Base-by-base conservation (phyloP, 805 yeast genomes). In the Candida verbasci region DNA sequence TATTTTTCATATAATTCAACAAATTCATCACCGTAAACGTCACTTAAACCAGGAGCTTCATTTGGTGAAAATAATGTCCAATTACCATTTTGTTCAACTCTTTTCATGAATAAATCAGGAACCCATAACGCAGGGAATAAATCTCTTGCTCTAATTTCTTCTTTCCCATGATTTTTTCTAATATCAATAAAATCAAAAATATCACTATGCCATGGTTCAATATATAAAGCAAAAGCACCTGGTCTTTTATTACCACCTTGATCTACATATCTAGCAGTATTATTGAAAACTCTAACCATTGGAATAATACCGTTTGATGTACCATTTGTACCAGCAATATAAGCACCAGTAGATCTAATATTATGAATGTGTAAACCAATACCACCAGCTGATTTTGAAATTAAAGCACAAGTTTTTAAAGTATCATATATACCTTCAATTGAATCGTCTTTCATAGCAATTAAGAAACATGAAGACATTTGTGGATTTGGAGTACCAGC, bases 221-320 rank as follows among this genome's bases (percentile, higher is more conserved):
- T 53, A 55, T 76, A 76, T 36, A 76, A 56, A 15, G 81, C 81
- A 55, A 76, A 74, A 10, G 81, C 81, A 51, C 82, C 82, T 11
- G 82, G 82, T 56, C 82, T 62, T 59, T 76, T 76, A 58, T 76
- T 76, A 47, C 82, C 82, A 53, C 82, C 82, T 57, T 76, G 82
- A 50, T 76, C 82, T 29, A 76, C 82, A 49, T 76, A 76, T 53
- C 80, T 66, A 24, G 82, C 82, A 26, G 82, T 75, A 53, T 74
- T 75, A 58, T 76, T 76, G 62, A 76, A 76, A 17, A 76, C 82
- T 52, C 80, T 67, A 28, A 76, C 69, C 82, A 76, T 76, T 27
- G 82, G 82, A 43, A 76, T 73, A 35, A 76, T 68, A 44, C 82
- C 82, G 51, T 74, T 76, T 26, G 81, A 76, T 21, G 79, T 74